Conservation (phyloP, 2,329 filamentous ascomycete genomes). For the Penicillium sp. region DNA sequence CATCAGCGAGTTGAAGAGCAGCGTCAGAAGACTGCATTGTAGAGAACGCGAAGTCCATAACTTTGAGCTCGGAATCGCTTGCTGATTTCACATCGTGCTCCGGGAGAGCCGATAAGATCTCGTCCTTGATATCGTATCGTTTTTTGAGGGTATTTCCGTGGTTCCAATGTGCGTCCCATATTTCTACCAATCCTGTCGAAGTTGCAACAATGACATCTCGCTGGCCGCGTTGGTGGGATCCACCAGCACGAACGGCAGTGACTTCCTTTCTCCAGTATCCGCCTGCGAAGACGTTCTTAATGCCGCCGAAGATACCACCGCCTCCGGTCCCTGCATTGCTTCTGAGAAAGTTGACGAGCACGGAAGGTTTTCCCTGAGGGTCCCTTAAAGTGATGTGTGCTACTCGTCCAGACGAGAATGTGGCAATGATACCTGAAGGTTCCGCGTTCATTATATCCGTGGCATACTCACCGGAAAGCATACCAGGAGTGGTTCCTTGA, state of each 20-base stretch:
- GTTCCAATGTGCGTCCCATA: conserved; percentile 85
- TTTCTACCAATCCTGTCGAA: conserved; percentile 69
- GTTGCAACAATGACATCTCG: conserved; percentile 79
- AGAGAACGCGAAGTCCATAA: conserved; percentile 73
- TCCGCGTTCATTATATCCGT: conserved; percentile 78
- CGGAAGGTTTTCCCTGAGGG: conserved; percentile 75
- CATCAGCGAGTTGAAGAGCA: conserved; percentile 48
- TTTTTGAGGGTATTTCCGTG: conserved; percentile 72
- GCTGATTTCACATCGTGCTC: conserved; percentile 52
- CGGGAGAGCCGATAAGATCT: conserved; percentile 61
- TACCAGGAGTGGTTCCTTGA: conserved; percentile 67
- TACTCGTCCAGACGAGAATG: conserved; percentile 78
- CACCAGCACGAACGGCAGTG: conserved; percentile 71
- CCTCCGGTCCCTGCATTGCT: conserved; percentile 53
- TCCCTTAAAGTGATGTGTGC: conserved; percentile 85
- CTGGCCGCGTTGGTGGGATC: conserved; percentile 70
- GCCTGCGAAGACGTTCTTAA: conserved; percentile 70
- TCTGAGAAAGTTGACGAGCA: conserved; percentile 73
- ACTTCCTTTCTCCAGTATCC: conserved; percentile 71
- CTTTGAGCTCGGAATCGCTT: conserved; percentile 60
- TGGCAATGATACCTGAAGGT: conserved; percentile 78
- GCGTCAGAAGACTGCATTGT: conserved; percentile 18
- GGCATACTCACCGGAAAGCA: conserved; percentile 75
- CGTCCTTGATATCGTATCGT: conserved; percentile 66
- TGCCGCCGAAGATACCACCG: conserved; percentile 72